Percentiles rank a stretch among this genome's conserved stretches.
Conservation (phyloP, 805 yeast species). For the Grigorovia transvaalensis region DNA sequence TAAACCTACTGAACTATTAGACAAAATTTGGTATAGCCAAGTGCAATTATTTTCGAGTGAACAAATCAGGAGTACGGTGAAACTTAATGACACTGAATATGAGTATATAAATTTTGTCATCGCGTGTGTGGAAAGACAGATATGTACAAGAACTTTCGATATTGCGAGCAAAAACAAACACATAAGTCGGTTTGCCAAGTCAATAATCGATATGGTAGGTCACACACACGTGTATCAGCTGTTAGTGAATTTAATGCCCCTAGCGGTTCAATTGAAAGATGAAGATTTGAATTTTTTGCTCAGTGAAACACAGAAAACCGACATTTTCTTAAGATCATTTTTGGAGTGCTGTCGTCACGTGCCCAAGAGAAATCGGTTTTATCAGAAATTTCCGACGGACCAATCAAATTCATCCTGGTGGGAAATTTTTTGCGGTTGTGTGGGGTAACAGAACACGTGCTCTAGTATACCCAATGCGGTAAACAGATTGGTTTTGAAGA, state of each 20-base stretch:
- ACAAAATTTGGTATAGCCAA: background rate
- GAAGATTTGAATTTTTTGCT: background rate
- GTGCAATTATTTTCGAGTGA: background rate
- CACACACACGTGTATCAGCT: background rate
- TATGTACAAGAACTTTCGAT: background rate
- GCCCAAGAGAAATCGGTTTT: background rate
- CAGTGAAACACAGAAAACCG: background rate
- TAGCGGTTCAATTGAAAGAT: background rate
- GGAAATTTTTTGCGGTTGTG: background rate
- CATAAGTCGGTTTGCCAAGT: background rate
- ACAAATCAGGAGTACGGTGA: background rate
- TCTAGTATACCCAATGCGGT: background rate
- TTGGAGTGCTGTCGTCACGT: background rate
- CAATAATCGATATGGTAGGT: background rate
- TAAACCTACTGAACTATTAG: background rate
- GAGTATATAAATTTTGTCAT: background rate
- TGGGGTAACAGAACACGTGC: background rate
- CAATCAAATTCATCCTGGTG: background rate
- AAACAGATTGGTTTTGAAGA: background rate
- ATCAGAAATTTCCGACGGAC: background rate
- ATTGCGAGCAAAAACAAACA: background rate
- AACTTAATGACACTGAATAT: background rate
- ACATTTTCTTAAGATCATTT: background rate
- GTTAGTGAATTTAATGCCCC: background rate
- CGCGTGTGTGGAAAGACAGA: background rate